Base-by-base conservation (phyloP, 352 stramenopile species). In the Pythium aquatile region DNA sequence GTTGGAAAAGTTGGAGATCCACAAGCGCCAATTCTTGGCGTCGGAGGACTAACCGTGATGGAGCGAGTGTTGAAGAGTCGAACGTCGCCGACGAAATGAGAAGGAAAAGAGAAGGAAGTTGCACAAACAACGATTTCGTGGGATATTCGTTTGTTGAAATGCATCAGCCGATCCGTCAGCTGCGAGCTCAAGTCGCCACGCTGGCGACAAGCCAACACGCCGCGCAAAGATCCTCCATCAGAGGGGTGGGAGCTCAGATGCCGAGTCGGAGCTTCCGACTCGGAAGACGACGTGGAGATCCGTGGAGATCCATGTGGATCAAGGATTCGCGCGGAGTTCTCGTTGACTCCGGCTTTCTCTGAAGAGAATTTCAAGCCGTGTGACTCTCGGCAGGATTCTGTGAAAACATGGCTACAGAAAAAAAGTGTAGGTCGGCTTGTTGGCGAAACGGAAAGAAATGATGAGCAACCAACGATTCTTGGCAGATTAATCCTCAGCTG, bases 1-100 rank as follows among this genome's bases (percentile, higher is more conserved):
- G 39, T 58, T 91, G 14, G 67, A 61, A 32, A 73, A 69, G n/a
- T 66, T 91, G 2, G 69, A 61, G 9, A 56, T 14, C 37, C 47
- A 64, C 39, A 65, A 65, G 40, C 28, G 58, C 30, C 55, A 60
- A 57, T 26, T 69, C 30, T 30, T 57, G 47, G 37, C 24, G 46
- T 10, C 14, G 1, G 40, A 47, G 40, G 16, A 55, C 24, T 55
- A 42, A 42, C 37, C 10, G 10, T 42, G 37, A 42, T 16, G 37
- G 17, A 5, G 37, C 5, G 8, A 5, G 6, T 42, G 37, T 42
- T 42, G 37, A 17, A 17, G 10, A n/a, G 11, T 42, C 37, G 16
- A 42, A 42, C 35, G 5, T 40, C 5, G 35, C 35, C 35, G 11
- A 40, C 37, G 37, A 42, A 17, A 35, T 35, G 35, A 42, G 5